A percentile compares a stretch with the other conserved stretches of the same genome.
These are phyloP conservation scores for Plenodomus lindquistii DNA, from an alignment of 2,329 filamentous ascomycete species.

Conservation along the genomic window DNA sequence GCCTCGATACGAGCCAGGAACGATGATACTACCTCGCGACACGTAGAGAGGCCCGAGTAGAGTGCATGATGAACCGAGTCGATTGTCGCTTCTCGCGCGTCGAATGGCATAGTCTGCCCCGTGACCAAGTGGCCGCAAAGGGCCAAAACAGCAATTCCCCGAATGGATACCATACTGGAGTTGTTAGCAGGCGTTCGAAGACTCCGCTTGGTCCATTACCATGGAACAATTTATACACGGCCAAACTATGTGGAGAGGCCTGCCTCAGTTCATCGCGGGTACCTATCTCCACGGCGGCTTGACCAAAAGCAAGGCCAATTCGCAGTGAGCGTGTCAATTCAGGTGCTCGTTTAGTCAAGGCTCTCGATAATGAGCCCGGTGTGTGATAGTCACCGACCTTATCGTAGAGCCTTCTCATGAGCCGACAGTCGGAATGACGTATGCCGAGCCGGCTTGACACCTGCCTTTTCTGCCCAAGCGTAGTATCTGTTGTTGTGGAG, in stretches of 20 bases:
- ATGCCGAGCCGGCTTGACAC: conserved; percentile 13
- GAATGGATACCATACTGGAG: conserved; percentile 10
- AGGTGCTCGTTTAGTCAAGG: conserved; percentile 10
- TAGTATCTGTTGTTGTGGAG: not conserved
- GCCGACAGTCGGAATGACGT: conserved; percentile 31
- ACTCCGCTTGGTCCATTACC: not conserved
- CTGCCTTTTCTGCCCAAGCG: conserved; percentile 17
- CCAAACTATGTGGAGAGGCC: not conserved
- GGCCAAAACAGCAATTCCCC: not conserved
- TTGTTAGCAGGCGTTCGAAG: not conserved
- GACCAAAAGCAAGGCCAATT: not conserved
- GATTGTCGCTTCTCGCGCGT: conserved; percentile 63
- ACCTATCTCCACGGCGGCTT: conserved; percentile 3
- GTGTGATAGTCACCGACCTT: conserved; percentile 9
- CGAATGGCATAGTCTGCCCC: conserved; percentile 47
- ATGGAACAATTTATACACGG: conserved; percentile 3
- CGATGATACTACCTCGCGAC: conserved; percentile 57
- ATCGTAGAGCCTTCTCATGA: conserved; percentile 13
- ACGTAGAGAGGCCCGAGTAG: conserved; percentile 57
- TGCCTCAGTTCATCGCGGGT: conserved; percentile 5
- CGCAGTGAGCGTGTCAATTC: not conserved
- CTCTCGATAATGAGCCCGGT: conserved; percentile 13
- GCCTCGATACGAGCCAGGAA: conserved; percentile 62
- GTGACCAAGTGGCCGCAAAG: conserved; percentile 10
- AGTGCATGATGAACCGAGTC: conserved; percentile 60